Conservation (phyloP, 495 filamentous ascomycete genomes). For the Hyaloscypha variabilis region DNA sequence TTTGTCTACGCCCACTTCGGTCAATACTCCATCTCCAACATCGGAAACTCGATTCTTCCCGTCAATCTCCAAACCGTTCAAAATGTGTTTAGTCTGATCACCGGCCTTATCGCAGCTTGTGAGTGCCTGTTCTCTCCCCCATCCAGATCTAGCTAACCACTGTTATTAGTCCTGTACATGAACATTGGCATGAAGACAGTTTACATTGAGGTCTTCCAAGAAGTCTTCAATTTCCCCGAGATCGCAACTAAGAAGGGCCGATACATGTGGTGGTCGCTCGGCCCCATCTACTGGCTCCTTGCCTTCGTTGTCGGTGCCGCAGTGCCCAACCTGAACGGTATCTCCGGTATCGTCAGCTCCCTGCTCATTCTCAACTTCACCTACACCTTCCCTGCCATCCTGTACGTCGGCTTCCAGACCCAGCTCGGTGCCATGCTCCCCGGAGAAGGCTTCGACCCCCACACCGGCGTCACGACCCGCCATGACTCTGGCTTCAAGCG, state of each 20-base stretch:
- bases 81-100: conserved; percentile 53
- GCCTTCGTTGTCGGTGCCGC: conserved; percentile 52
- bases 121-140: not conserved
- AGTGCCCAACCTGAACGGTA: conserved; percentile 49
- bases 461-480: conserved; percentile 39
- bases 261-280: conserved; percentile 48
- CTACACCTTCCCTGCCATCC: conserved; percentile 49
- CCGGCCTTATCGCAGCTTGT: conserved; percentile 40
- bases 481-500: conserved; percentile 35
- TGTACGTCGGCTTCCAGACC: conserved; percentile 44
- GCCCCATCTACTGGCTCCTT: conserved; percentile 58
- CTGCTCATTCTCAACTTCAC: conserved; percentile 47
- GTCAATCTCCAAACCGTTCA: conserved; percentile 55
- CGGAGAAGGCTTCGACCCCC: conserved; percentile 49
- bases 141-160: not conserved
- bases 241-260: conserved; percentile 50
- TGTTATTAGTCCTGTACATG: conserved; percentile 44
- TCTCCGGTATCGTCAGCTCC: conserved; percentile 46
- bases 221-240: conserved; percentile 50
- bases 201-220: conserved; percentile 56
- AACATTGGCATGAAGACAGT: conserved; percentile 67
- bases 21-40: conserved; percentile 46
- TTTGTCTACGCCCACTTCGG: conserved; percentile 58
- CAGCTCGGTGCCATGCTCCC: conserved; percentile 40
- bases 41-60: conserved; percentile 41